Base-by-base conservation (phyloP, 2,329 filamentous ascomycete genomes). In the Fusarium sp. region DNA sequence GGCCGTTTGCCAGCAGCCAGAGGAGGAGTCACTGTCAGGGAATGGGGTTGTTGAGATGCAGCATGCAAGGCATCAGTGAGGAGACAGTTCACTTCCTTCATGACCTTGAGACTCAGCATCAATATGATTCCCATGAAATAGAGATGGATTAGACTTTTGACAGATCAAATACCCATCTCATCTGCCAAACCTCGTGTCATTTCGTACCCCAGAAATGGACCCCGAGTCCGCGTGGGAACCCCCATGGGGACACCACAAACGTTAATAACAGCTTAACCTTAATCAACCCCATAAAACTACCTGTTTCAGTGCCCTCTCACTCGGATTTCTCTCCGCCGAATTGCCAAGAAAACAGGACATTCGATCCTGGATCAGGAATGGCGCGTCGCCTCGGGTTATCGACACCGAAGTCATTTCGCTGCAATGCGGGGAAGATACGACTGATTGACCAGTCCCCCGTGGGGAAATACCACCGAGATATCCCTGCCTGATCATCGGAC, bases 401-500 rank as follows among this genome's bases (percentile, higher is more conserved):
- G n/a, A 28, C 40, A 59, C 57, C 67, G 66, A 69, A 32, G 33
- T 53, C 66, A 49, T 53, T 60, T 60, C 50, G 59, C 35, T 33
- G 13, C 42, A 13, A 70, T 70, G 67, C 67, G 67, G 67, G 66
- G 37, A 70, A 56, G 54, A 64, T 23, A 38, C 16, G 18, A 67
- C 56, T 69, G 59, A 69, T 72, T 64, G 61, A 66, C 59, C 72
- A 35, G 38, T 56, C 56, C 69, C 69, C 68, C 69, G 64, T 69
- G 69, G 69, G 69, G 69, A 72, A 71, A 52, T 58, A 50, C 67
- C 35, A 56, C 67, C 66, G 60, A 66, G n/a, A 60, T 33, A 71
- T 60, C 71, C 72, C 47, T 49, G 71, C 19, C 37, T 40, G 49
- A 61, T 64, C 33, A 49, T 21, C 43, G 11, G 60, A 38, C 40